These are phyloP conservation scores for Volvariella volvacea DNA, from an alignment of 1,284 basidiomycete genomes.

Conservation along the genomic window DNA sequence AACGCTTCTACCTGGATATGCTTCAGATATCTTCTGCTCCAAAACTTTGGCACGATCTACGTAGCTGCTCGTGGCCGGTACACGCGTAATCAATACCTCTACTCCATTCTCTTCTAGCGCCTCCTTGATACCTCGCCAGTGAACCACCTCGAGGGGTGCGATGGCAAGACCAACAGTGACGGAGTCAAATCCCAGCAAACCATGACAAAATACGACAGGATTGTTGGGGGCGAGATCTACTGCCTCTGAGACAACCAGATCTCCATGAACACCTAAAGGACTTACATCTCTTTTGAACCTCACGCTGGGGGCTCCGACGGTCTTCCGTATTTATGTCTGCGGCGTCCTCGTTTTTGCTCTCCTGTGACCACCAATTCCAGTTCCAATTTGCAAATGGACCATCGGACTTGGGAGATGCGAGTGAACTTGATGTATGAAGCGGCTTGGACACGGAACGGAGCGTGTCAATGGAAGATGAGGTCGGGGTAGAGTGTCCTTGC, in stretches of 20 bases:
- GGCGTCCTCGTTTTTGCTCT: background rate
- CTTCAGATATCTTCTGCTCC: conserved; percentile 71
- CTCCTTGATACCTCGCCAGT: conserved; percentile 94
- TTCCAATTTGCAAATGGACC: background rate
- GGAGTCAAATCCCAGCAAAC: conserved; percentile 83
- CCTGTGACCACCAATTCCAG: background rate
- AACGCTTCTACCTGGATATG: conserved; percentile 75
- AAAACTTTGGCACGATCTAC: conserved; percentile 84
- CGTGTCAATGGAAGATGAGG: conserved; percentile 52
- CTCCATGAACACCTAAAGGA: background rate
- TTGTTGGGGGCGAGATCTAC: conserved; percentile 28
- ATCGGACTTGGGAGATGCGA: background rate
- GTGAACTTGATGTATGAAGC: conserved; percentile 21
- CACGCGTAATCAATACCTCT: conserved; percentile 89
- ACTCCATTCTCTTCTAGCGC: conserved; percentile 82
- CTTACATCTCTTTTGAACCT: background rate
- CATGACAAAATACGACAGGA: conserved; percentile 91
- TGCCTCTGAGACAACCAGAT: background rate
- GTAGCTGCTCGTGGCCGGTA: conserved; percentile 86
- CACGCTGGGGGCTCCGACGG: background rate
- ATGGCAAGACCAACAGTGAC: conserved; percentile 68
- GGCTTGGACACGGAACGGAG: conserved; percentile 48
- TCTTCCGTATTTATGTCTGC: background rate
- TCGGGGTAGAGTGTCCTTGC: conserved; percentile 29
- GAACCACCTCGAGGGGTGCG: conserved; percentile 78